phyloP scores from a whole-genome alignment of 305 asterid genomes.

The Coffea humblotiana region DNA sequence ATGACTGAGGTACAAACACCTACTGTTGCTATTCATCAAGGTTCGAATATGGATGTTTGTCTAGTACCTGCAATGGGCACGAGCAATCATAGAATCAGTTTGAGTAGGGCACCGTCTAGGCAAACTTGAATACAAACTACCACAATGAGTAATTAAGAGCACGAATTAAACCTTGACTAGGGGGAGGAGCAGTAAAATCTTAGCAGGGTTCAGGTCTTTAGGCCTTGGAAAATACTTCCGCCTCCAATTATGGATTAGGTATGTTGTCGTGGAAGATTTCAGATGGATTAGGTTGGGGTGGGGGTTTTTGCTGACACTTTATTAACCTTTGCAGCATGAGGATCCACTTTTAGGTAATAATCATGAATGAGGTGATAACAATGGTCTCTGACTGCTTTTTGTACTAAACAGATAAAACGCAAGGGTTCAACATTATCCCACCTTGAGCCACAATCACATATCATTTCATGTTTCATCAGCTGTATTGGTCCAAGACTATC shows the following conservation, averaged over 20 bases:
- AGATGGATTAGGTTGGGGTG: not conserved
- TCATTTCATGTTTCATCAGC: not conserved
- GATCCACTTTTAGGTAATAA: no score
- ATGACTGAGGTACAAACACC: not conserved
- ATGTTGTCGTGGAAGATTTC: no score
- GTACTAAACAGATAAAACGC: not conserved
- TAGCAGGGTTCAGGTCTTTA: not conserved
- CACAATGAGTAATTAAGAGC: not conserved
- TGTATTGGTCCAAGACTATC: not conserved
- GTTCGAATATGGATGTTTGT: not conserved
- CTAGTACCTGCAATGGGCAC: not conserved
- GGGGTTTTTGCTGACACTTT: not conserved
- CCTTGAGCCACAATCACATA: not conserved
- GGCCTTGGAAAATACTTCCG: not conserved
- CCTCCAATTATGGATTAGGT: not conserved
- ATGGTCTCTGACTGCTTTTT: not conserved
- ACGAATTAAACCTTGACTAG: not conserved
- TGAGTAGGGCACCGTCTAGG: not conserved
- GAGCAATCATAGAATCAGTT: not conserved
- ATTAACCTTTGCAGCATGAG: no score
- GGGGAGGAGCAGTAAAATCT: not conserved
- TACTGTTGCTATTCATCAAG: not conserved
- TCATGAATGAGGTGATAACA: not conserved
- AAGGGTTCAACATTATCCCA: not conserved
- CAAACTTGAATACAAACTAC: not conserved